phyloP scores from a whole-genome alignment of 2,329 filamentous ascomycete genomes.

The Aureobasidium leucospermi region DNA sequence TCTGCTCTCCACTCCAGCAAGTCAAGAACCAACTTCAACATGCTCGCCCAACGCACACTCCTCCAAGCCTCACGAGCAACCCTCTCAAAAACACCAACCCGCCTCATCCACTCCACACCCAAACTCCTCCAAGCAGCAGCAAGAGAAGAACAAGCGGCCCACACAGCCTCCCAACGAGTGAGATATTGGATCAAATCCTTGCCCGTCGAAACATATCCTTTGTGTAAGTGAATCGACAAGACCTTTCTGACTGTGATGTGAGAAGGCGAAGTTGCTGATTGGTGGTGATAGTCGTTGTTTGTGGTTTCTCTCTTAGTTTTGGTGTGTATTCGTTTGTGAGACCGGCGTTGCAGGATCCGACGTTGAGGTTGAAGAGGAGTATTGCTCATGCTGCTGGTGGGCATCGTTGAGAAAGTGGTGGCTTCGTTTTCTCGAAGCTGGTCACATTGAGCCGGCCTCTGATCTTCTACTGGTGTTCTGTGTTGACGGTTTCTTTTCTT shows the following conservation, averaged over 20 bases:
- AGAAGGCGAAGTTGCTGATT: not conserved
- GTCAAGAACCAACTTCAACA: not conserved
- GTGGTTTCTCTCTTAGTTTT: not conserved
- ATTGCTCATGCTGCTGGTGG: not conserved
- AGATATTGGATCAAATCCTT: conserved; percentile 8
- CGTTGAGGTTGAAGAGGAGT: conserved; percentile 4
- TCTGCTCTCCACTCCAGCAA: not conserved
- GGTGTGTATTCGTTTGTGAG: not conserved
- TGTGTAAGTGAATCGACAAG: not conserved
- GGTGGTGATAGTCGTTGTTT: not conserved
- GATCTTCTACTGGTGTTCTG: not conserved
- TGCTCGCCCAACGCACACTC: not conserved
- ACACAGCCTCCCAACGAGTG: not conserved
- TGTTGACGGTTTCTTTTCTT: not conserved
- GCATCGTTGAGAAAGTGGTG: not conserved
- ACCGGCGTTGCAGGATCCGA: conserved; percentile 7
- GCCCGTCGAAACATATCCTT: conserved; percentile 1
- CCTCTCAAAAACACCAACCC: not conserved
- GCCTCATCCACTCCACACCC: not conserved
- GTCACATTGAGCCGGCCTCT: too few relatives aligned
- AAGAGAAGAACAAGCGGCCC: not conserved
- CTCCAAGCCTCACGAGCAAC: not conserved
- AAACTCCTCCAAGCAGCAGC: not conserved
- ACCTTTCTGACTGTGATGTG: too few relatives aligned
- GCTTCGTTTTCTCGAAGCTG: not conserved